phyloP scores from a whole-genome alignment of 2,329 filamentous ascomycete genomes.

The Neocucurbitaria cava region DNA sequence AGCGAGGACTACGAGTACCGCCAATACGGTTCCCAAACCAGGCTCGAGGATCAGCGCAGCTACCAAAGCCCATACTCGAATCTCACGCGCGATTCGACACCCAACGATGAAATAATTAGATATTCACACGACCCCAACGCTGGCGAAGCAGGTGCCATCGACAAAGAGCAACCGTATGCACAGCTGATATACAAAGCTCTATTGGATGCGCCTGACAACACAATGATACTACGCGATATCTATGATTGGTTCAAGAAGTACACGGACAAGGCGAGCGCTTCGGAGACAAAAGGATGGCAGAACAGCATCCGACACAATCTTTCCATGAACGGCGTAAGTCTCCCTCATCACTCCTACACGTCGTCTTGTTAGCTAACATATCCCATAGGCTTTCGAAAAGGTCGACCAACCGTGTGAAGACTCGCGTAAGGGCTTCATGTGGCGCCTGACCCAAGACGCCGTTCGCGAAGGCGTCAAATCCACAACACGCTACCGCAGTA shows the following conservation, averaged over 20 bases:
- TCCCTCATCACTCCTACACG: background rate
- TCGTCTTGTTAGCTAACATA: constrained; percentile 13
- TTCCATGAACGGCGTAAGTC: constrained; percentile 87
- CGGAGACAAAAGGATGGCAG: constrained; percentile 75
- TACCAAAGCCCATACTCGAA: constrained; percentile 34
- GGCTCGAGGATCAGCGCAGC: constrained; percentile 18
- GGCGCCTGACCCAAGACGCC: constrained; percentile 77
- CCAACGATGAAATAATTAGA: constrained; percentile 18
- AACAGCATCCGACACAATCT: constrained; percentile 96
- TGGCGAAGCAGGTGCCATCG: constrained; percentile 28
- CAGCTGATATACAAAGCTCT: constrained; percentile 80
- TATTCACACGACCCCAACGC: constrained; percentile 10
- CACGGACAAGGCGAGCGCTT: constrained; percentile 74
- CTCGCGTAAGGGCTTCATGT: constrained; percentile 73
- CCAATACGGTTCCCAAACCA: constrained; percentile 22
- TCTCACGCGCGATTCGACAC: constrained; percentile 30
- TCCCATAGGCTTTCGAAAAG: constrained; percentile 62
- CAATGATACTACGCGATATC: constrained; percentile 83
- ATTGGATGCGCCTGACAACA: constrained; percentile 68
- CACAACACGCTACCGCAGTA: constrained; percentile 69
- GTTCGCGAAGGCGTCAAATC: constrained; percentile 77
- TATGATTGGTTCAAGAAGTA: constrained; percentile 89
- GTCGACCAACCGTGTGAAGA: constrained; percentile 58
- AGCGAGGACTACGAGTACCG: constrained; percentile 34
- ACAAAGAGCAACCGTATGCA: constrained; percentile 75